phyloP scores from a whole-genome alignment of 2,329 filamentous ascomycete species.

The Fusarium ramigenum region DNA sequence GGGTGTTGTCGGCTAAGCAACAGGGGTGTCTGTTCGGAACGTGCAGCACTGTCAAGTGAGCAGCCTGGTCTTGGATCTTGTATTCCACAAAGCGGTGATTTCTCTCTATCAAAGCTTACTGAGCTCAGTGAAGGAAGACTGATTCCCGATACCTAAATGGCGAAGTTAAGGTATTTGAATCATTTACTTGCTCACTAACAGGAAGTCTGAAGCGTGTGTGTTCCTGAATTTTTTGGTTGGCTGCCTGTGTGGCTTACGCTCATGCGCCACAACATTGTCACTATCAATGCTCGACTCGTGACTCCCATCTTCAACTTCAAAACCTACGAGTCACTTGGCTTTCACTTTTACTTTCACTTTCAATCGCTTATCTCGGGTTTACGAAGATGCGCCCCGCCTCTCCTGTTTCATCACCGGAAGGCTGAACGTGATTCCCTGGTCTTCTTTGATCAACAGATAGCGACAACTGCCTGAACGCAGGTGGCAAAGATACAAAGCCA shows the following conservation, averaged over 20 bases:
- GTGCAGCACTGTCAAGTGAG: constrained; percentile 3
- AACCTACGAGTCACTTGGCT: constrained; percentile 42
- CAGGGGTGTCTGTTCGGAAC: constrained; percentile 21
- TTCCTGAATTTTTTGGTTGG: constrained; percentile 23
- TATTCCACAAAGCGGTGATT: neutral
- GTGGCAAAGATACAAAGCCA: constrained; percentile 35
- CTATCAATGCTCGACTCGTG: constrained; percentile 38
- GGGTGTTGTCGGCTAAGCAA: constrained; percentile 37
- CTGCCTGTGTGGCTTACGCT: constrained; percentile 40
- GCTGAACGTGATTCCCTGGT: constrained; percentile 2
- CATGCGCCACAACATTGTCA: constrained; percentile 37
- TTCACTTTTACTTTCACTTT: neutral
- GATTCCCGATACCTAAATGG: neutral
- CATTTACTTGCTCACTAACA: constrained; percentile 8
- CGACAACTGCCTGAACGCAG: constrained; percentile 1
- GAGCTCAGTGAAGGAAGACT: neutral
- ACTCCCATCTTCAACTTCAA: constrained; percentile 37
- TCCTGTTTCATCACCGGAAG: constrained; percentile 5
- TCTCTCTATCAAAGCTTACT: neutral
- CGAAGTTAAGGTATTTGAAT: neutral
- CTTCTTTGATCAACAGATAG: constrained; percentile 2
- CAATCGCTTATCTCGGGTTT: constrained; percentile 12
- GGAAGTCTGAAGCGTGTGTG: neutral
- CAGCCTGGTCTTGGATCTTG: neutral
- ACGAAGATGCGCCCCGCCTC: constrained; percentile 23